These are phyloP conservation scores for Protomyces inundatus DNA, from an alignment of 1,139 yeast species.

Conservation along the genomic window DNA sequence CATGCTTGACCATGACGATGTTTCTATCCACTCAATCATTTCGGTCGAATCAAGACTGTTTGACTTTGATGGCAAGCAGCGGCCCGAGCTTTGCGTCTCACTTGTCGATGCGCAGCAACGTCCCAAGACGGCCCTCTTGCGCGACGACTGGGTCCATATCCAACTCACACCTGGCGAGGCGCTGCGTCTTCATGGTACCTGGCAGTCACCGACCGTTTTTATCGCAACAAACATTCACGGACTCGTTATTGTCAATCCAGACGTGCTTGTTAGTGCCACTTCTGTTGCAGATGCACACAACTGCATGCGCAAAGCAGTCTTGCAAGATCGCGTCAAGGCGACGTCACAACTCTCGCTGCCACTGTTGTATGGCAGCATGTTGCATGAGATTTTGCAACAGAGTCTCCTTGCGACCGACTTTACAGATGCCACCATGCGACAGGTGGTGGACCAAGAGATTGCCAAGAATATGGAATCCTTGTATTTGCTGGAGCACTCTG, in stretches of 20 bases:
- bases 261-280: slow-evolving; percentile 73
- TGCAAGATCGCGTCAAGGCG: slow-evolving; percentile 50
- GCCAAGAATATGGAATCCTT: slow-evolving; percentile 48
- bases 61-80: not conserved
- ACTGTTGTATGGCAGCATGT: slow-evolving; percentile 67
- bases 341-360: slow-evolving; percentile 58
- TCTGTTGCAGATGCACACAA: slow-evolving; percentile 67
- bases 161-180: not conserved
- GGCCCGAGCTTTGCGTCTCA: not conserved
- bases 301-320: slow-evolving; percentile 67
- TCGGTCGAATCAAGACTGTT: not conserved
- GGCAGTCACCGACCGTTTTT: not conserved
- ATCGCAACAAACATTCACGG: slow-evolving; percentile 1
- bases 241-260: slow-evolving; percentile 76
- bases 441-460: slow-evolving; percentile 47
- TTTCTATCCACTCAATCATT: slow-evolving; percentile 1
- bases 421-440: slow-evolving; percentile 45
- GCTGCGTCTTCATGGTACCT: slow-evolving; percentile 6
- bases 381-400: slow-evolving; percentile 72
- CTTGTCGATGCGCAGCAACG: not conserved
- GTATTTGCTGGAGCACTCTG: slow-evolving; percentile 52
- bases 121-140: slow-evolving; percentile 1
- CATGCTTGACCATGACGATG: not conserved
- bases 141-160: slow-evolving; percentile 10
- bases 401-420: slow-evolving; percentile 50